Evolutionary conservation across 1,284 basidiomycete genomes (phyloP), one percentile per base, ranked within the genome.

Genomic region (Taiwanofungus camphoratus): DNA sequence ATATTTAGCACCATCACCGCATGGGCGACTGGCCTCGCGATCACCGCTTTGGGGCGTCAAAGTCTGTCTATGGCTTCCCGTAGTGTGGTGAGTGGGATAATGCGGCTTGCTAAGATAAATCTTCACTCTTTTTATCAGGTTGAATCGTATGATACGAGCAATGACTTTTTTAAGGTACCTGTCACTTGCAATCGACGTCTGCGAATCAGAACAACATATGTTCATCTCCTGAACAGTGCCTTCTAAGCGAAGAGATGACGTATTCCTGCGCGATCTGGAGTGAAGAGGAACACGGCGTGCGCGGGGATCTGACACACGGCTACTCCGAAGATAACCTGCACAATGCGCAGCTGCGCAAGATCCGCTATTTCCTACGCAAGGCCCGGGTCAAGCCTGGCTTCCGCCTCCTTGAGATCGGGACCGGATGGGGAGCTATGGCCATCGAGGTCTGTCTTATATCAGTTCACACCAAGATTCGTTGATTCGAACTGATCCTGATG

Each of bases 161-260:
- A 45, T 20, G 35, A 40, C 24, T 31, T 45, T n/a, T 45, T 40
- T 27, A 24, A 29, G 18, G 41, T 42, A 5, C 20, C 7, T 38
- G 4, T 26, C 27, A 8, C 16, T 8, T 13, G n/a, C 20, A 12
- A 5, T 12, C 16, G 6, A 21, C 21, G 24, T 18, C 13, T 3
- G 15, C 37, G 6, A n/a, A 20, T 23, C n/a, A 8, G n/a, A 5
- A 7, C 21, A 16, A 40, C 9, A 6, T 6, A 30, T 30, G 5
- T 5, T 19, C 12, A 20, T 21, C 12, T 39, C n/a, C 13, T 30
- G 18, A 29, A 20, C 48, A 84, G 73, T 77, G 82, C 12, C 91
- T 92, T 68, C 68, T 92, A 18, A 84, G 80, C 51, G 67, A 73
- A 39, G 89, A 93, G 62, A 92, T 93, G 90, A 92, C 88, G 73